Percentiles rank a stretch among this genome's conserved stretches.
Conservation (phyloP, 2,329 filamentous ascomycete species). For the Cordyceps fumosorosea region DNA sequence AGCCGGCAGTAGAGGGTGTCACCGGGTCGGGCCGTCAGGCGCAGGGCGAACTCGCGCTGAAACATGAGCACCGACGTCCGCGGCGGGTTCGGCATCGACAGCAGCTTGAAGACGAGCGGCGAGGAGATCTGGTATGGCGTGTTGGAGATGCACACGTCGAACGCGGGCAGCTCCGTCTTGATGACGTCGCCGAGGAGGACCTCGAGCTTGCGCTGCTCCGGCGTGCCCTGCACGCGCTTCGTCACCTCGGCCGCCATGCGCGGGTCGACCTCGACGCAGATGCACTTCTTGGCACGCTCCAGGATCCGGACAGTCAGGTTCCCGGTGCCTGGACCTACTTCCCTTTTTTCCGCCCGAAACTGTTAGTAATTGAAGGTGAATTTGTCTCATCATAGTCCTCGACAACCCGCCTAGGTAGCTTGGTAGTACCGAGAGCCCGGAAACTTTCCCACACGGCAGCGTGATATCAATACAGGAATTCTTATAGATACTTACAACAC, state of each 20-base stretch:
- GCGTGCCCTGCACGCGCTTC: constrained; percentile 86
- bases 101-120: constrained; percentile 84
- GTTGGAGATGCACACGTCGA: constrained; percentile 74
- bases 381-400: too few species aligned
- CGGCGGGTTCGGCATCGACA: constrained; percentile 75
- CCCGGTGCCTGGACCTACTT: constrained; percentile 85
- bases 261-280: constrained; percentile 88
- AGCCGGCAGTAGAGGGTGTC: constrained; percentile 88
- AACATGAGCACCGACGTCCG: constrained; percentile 89
- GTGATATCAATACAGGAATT: too few species aligned
- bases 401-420: too few species aligned
- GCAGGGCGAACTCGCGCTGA: constrained; percentile 88
- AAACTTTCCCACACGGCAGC: too few species aligned
- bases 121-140: constrained; percentile 76
- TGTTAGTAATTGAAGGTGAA: too few species aligned
- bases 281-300: constrained; percentile 73
- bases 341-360: constrained; percentile 27
- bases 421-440: too few species aligned
- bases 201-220: constrained; percentile 76
- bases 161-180: constrained; percentile 70
- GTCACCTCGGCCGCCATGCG: constrained; percentile 94
- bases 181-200: constrained; percentile 82
- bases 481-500: constrained; percentile 51
- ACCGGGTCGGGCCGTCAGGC: constrained; percentile 79
- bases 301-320: constrained; percentile 87